Evolutionary conservation across 768 basidiomycete species (phyloP).

Genomic region (Podaxis sp.): DNA sequence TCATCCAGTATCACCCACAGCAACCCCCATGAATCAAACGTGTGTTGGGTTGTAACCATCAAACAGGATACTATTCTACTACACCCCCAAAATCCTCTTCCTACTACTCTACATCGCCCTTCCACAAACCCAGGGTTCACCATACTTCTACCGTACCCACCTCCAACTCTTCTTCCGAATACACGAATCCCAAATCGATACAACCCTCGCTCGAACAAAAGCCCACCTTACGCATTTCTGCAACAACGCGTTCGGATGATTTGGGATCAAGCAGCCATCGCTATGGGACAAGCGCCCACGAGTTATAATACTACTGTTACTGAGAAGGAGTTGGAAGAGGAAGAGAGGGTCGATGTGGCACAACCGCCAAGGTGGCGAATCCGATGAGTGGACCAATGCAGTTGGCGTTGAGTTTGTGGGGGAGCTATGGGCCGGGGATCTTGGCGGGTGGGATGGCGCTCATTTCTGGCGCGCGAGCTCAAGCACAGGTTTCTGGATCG

Average conservation of each 20-base stretch:
- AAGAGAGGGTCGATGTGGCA: not conserved
- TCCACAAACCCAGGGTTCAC: slow-evolving; percentile 86
- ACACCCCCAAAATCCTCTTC: slow-evolving; percentile 75
- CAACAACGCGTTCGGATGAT: slow-evolving; percentile 61
- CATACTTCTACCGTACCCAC: slow-evolving; percentile 78
- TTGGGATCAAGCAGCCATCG: slow-evolving; percentile 63
- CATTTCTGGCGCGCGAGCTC: slow-evolving; percentile 26
- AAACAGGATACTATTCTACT: slow-evolving; percentile 87
- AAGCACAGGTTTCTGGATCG: no score
- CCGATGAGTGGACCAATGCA: slow-evolving; percentile 66
- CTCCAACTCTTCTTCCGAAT: slow-evolving; percentile 81
- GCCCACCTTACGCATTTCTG: slow-evolving; percentile 59
- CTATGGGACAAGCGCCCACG: slow-evolving; percentile 43
- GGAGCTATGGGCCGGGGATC: slow-evolving; percentile 73
- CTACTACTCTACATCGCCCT: slow-evolving; percentile 87
- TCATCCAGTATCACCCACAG: no score
- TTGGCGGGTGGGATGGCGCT: slow-evolving; percentile 68
- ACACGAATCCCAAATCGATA: slow-evolving; percentile 87
- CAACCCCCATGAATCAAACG: not conserved
- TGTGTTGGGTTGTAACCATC: not conserved
- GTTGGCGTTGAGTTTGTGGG: slow-evolving; percentile 68
- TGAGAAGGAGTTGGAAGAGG: slow-evolving; percentile 4
- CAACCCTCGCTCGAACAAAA: slow-evolving; percentile 66
- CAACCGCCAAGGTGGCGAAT: slow-evolving; percentile 46
- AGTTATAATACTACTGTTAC: not conserved